Evolutionary conservation across 352 stramenopile genomes (phyloP), one percentile per base, ranked within the genome.

Genomic region (Phytophthora pinifolia): DNA sequence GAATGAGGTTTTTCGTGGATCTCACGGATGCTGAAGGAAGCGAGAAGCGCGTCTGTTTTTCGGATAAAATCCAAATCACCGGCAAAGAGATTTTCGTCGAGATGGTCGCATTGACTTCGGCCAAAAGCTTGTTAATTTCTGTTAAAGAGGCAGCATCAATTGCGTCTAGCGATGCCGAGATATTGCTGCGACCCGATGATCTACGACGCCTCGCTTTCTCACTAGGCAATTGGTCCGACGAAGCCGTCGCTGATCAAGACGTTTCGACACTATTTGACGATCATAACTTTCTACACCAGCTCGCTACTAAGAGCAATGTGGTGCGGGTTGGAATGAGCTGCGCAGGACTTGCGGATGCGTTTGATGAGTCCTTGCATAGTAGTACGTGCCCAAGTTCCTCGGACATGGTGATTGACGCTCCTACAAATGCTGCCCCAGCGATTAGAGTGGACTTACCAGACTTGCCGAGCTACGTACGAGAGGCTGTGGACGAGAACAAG

Each of bases 261-360:
- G 25, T 69, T 25, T 39, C 25, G 10, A 27, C n/a, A 7, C 20
- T 83, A 9, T 33, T 79, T 29, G 47, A 64, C 29, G 60, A 86
- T 34, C 30, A 48, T 0, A 55, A 62, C 1, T 86, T 85, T 36
- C 54, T 83, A 7, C 36, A 42, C 1, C 35, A 64, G 12, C 34
- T 72, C 6, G 53, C 59, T 2, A 71, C 62, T 2, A 65, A 73
- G 14, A 73, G 51, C 15, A 72, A 74, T 27, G 46, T 73, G 10
- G 8, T 87, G 22, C 61, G 36, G 9, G 63, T 62, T n/a, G 62
- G 49, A 20, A 60, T 72, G 25, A 56, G 10, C 38, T 67, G 54
- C 27, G 20, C 43, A 34, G 20, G 27, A 4, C 51, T 54, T 44
- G 9, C 5, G 9, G 12, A 45, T 29, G 27, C 41, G 7, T 17